Percentiles rank a stretch among this genome's conserved stretches.
Conservation (phyloP, 129 eudicot species). For the Saposhnikovia divaricata region DNA sequence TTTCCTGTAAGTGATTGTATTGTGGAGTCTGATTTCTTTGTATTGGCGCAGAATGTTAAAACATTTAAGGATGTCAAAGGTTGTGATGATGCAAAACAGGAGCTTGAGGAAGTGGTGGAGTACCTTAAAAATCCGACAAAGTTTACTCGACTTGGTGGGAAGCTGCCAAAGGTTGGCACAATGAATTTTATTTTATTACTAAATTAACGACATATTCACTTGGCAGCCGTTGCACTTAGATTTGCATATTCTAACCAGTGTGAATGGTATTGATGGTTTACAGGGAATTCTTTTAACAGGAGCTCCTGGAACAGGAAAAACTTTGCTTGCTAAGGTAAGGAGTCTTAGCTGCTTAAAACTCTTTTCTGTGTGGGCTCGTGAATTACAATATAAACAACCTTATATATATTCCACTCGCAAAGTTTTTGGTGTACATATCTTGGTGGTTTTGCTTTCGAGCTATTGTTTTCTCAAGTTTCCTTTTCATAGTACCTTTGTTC, state of each 20-base stretch:
- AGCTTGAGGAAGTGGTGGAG: constrained; percentile 96
- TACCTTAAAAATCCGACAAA: constrained; percentile 88
- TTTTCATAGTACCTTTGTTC: not conserved
- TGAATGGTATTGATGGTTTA: constrained; percentile 8
- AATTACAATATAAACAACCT: not conserved
- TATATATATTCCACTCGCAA: not conserved
- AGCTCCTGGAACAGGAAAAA: constrained; percentile 98
- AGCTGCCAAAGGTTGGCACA: constrained; percentile 81
- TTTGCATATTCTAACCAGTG: constrained; percentile 6
- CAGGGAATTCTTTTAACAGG: constrained; percentile 99
- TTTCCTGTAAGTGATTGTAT: not conserved
- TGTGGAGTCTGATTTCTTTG: constrained; percentile 14
- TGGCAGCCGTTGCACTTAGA: not conserved
- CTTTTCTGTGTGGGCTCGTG: not conserved
- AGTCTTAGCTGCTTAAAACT: not conserved
- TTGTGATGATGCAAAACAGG: constrained; percentile 95
- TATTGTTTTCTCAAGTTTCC: not conserved
- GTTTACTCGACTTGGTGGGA: constrained; percentile 94
- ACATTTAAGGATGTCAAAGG: constrained; percentile 96
- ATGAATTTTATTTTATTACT: not conserved
- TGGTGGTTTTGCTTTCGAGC: not conserved
- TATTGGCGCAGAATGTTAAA: constrained; percentile 64
- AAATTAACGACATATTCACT: not conserved
- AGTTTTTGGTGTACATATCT: not conserved
- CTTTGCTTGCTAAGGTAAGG: constrained; percentile 88